Evolutionary conservation across 306 rosid species (phyloP), one percentile per base, ranked within the genome.

Genomic region (Datisca glomerata): DNA sequence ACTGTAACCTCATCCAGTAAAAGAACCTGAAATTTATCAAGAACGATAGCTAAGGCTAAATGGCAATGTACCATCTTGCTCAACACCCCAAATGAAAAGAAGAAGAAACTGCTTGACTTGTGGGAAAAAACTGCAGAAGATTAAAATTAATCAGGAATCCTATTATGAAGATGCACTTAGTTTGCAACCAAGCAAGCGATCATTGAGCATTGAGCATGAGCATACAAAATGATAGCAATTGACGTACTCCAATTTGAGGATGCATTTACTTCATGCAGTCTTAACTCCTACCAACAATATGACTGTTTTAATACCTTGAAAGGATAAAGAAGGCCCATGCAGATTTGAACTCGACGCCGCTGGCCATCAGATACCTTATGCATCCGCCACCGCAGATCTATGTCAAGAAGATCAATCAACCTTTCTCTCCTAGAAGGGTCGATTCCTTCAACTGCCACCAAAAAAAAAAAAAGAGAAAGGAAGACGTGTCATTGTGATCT

Each of bases 301-400:
- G n/a, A n/a, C n/a, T n/a, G n/a, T n/a, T n/a, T 17, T 11, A 10
- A 47, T 70, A 83, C 95, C 97, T 89, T 89, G 39, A 65, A 89
- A 35, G 97, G 97, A 65, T 79, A 85, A 51, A 89, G 87, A 56
- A 89, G 89, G 46, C 97, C 94, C 71, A 89, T 83, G 66, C 97
- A 89, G 57, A 89, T 89, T 72, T 89, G 97, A 48, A 83, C 97
- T 55, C 95, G 68, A 44, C 93, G 93, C 39, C 95, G 73, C 72
- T 89, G 97, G 60, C 97, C 97, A 53, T 89, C 94, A 7, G 97
- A 89, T 45, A 89, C 95, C 66, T 89, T 89, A 53, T 89, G 97
- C 97, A 89, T 89, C 65, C 85, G 72, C 97, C 97, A 89, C 41
- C 54, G 74, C 49, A 89, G 66, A 65, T 89, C 80, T 36, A 89